Conservation (phyloP, 2,329 filamentous ascomycete species). For the Claviceps lovelessii region DNA sequence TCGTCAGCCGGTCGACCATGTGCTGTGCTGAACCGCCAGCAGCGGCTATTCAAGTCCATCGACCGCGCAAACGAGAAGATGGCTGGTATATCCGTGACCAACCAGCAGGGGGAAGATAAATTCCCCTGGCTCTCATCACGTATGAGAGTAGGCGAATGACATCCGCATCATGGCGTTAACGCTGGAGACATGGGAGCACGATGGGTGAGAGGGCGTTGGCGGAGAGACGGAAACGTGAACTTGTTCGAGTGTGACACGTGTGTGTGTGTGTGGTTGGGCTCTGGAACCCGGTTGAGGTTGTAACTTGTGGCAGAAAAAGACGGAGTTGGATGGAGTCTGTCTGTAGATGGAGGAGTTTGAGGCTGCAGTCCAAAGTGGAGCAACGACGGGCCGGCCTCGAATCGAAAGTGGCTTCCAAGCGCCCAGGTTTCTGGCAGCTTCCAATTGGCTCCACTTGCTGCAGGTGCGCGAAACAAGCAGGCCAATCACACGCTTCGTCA, state of each 20-base stretch:
- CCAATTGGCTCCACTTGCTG: conserved; percentile 22
- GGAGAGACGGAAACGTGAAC: neutral
- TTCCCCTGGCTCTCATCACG: neutral
- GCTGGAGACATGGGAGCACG: neutral
- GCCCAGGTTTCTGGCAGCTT: conserved; percentile 17
- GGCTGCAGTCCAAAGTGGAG: conserved; percentile 17
- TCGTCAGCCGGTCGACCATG: neutral
- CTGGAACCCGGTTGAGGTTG: neutral
- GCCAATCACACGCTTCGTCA: conserved; percentile 23
- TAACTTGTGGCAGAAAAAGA: neutral
- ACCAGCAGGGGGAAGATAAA: neutral
- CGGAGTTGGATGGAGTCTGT: neutral
- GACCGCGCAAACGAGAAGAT: neutral
- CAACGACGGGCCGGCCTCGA: conserved; percentile 12
- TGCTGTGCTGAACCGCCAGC: neutral
- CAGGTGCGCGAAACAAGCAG: conserved; percentile 12
- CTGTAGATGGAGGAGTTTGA: conserved; percentile 2
- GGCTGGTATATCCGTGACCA: neutral
- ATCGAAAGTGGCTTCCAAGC: conserved; percentile 20
- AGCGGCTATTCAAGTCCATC: neutral
- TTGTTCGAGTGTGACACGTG: conserved; percentile 8
- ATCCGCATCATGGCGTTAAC: neutral
- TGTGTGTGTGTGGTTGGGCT: conserved; percentile 20
- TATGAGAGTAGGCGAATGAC: neutral
- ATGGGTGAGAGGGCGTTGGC: neutral